phyloP scores from a whole-genome alignment of 2,329 filamentous ascomycete genomes.

The Alternaria sp. region DNA sequence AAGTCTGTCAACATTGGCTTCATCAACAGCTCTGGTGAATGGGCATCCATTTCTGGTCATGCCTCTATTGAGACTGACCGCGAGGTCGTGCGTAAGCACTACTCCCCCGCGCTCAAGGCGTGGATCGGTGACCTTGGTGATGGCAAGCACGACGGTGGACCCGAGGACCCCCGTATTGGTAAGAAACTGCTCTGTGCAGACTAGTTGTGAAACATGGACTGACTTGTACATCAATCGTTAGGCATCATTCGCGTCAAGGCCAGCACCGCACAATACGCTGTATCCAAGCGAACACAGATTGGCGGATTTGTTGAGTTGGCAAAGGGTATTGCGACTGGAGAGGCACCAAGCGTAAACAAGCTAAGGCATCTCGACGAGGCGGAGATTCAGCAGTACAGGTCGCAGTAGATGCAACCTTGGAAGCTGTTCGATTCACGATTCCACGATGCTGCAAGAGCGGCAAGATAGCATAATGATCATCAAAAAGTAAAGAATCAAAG shows the following conservation, averaged over 20 bases:
- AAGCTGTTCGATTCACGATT: not conserved
- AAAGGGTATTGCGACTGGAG: conserved; percentile 77
- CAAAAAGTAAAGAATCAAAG: not conserved
- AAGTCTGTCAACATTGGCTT: conserved; percentile 83
- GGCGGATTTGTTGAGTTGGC: conserved; percentile 75
- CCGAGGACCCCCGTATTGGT: conserved; percentile 80
- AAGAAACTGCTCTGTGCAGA: too few relatives aligned
- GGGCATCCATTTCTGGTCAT: conserved; percentile 84
- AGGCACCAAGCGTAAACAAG: conserved; percentile 76
- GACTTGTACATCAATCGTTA: too few relatives aligned
- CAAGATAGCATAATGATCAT: not conserved
- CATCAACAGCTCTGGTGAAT: conserved; percentile 78
- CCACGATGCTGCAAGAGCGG: not conserved
- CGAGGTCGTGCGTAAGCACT: conserved; percentile 71
- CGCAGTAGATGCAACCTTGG: conserved; percentile 31
- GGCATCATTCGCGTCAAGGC: conserved; percentile 79
- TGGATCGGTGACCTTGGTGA: conserved; percentile 86
- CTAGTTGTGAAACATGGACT: too few relatives aligned
- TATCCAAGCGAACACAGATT: conserved; percentile 69
- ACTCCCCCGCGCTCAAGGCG: conserved; percentile 76
- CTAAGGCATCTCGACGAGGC: conserved; percentile 74
- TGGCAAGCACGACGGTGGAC: conserved; percentile 82
- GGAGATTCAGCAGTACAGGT: conserved; percentile 49
- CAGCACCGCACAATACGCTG: conserved; percentile 75
- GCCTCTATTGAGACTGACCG: conserved; percentile 76